A percentile compares a stretch with the other conserved stretches of the same genome.
These are phyloP conservation scores for Annulohypoxylon bovei DNA, from an alignment of 495 filamentous ascomycete species.

Conservation along the genomic window DNA sequence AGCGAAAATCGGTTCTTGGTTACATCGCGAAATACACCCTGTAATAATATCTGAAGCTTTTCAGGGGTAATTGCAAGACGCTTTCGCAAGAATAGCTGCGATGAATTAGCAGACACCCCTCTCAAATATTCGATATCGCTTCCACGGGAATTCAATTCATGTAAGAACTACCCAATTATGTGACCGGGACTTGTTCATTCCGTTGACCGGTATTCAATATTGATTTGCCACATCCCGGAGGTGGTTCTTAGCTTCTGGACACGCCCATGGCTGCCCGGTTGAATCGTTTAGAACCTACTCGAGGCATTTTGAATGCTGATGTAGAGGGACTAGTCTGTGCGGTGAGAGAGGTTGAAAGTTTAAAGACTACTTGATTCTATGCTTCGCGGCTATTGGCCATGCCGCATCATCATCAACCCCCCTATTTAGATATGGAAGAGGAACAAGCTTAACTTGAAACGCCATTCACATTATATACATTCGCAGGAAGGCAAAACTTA, in stretches of 20 bases:
- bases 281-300: neutral
- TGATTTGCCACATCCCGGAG: neutral
- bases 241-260: neutral
- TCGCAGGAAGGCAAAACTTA: neutral
- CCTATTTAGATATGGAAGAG: conserved; percentile 3
- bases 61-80: neutral
- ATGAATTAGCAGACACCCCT: neutral
- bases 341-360: neutral
- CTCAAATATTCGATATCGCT: neutral
- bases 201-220: neutral
- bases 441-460: conserved; percentile 24
- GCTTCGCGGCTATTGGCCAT: neutral
- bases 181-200: neutral
- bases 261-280: neutral
- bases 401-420: conserved; percentile 1
- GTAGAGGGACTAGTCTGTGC: neutral
- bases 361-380: neutral
- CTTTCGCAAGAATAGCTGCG: neutral
- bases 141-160: neutral
- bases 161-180: neutral
- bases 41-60: neutral
- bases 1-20: too few species aligned
- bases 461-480: conserved; percentile 13
- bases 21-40: neutral
- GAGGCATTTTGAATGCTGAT: neutral